These are phyloP conservation scores for Endoconidiophora laricicola DNA, from an alignment of 2,329 filamentous ascomycete species.

Conservation along the genomic window DNA sequence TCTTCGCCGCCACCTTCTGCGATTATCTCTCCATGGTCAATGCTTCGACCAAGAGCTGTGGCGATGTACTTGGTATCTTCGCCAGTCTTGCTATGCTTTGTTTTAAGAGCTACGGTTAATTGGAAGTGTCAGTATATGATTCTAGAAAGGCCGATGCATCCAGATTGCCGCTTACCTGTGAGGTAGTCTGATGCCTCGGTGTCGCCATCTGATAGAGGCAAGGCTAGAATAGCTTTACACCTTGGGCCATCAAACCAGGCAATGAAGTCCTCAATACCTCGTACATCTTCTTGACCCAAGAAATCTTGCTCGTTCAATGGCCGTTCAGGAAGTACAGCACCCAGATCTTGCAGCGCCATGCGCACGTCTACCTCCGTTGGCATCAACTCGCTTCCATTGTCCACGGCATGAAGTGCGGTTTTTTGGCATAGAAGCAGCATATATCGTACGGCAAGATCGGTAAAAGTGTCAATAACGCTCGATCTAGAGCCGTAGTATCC, in stretches of 20 bases:
- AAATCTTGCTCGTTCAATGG: conserved; percentile 52
- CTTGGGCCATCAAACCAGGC: conserved; percentile 59
- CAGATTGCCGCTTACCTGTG: conserved; percentile 29
- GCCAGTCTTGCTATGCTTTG: conserved; percentile 78
- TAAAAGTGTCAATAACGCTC: conserved; percentile 71
- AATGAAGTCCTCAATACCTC: conserved; percentile 63
- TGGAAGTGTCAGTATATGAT: conserved; percentile 3
- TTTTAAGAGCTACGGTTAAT: conserved; percentile 50
- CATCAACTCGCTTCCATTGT: conserved; percentile 43
- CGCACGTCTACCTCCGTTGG: conserved; percentile 55
- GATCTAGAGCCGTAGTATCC: conserved; percentile 75
- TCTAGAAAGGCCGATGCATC: background rate
- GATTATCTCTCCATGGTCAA: conserved; percentile 53
- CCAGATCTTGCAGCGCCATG: conserved; percentile 69
- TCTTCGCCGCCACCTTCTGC: conserved; percentile 55
- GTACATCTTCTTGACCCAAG: conserved; percentile 55
- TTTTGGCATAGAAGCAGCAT: conserved; percentile 56
- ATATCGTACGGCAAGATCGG: conserved; percentile 72
- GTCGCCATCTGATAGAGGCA: conserved; percentile 56
- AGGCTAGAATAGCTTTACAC: conserved; percentile 65
- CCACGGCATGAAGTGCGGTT: conserved; percentile 53
- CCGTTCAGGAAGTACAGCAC: conserved; percentile 53
- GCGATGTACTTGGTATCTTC: conserved; percentile 76
- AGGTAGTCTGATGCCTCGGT: conserved; percentile 53
- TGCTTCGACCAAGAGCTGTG: conserved; percentile 60